Base-by-base conservation (phyloP, 2,329 filamentous ascomycete genomes). In the Orbilia ellipsospora region DNA sequence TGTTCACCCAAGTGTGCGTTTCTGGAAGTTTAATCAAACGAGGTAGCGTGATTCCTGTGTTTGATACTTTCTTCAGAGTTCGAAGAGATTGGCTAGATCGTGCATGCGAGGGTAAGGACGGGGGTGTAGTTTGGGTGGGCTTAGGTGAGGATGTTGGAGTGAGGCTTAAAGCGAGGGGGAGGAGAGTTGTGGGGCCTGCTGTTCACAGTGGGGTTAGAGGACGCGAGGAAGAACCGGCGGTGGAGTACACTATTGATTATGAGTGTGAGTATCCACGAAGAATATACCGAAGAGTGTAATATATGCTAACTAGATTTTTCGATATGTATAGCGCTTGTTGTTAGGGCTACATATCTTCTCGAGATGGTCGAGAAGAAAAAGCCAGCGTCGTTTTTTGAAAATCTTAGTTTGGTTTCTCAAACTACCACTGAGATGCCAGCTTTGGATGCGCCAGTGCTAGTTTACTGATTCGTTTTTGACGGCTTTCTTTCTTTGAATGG, bases 331-430 rank as follows among this genome's bases (percentile, higher is more conserved):
- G 70, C 63, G 6, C 28, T 74, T 5, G 63, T 74, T n/a, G 59
- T 74, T 7, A 42, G 70, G 23, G 64, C 70, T 10, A 74, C 63
- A 10, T 68, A 74, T 50, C 50, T 74, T 16, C 42, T 74, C 26
- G 70, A 68, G 45, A 67, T 67, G 57, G 50, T 74, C 20, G 70
- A 74, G 54, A 74, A 74, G 57, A 74, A 57, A 48, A 48, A 74
- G 26, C 63, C 60, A 26, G 31, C 55, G 7, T 74, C 70, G 16
- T 74, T 61, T 59, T 68, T 57, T n/a, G 63, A 68, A 20, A 68
- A 50, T 48, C 18, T 74, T 20, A 68, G 57, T 20, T 48, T 68
- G 7, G 51, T 55, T 15, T 23, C 61, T 7, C 40, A 60, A 12
- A 26, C 55, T 20, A 50, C 31, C 2, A 50, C 36, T 20, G 50